These are phyloP conservation scores for Aureobasidium vineae DNA, from an alignment of 2,329 filamentous ascomycete genomes.

Conservation along the genomic window DNA sequence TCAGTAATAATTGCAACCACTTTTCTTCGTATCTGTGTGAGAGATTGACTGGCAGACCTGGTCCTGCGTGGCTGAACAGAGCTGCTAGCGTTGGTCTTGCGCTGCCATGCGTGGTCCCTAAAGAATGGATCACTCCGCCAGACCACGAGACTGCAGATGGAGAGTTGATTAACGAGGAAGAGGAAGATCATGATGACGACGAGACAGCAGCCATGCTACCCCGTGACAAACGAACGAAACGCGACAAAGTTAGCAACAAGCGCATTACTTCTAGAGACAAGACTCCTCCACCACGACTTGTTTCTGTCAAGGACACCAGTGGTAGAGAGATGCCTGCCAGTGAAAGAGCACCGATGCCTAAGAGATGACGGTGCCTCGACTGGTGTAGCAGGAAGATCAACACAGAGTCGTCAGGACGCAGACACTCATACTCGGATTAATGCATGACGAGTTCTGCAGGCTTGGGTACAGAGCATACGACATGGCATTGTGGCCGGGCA, in stretches of 20 bases:
- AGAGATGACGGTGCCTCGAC: slow-evolving; percentile 22
- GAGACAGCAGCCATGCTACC: slow-evolving; percentile 47
- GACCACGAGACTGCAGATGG: slow-evolving; percentile 72
- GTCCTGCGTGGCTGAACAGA: slow-evolving; percentile 75
- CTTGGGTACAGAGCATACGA: background rate
- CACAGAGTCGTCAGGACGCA: background rate
- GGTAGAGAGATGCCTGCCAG: slow-evolving; percentile 46
- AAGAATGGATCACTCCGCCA: slow-evolving; percentile 77
- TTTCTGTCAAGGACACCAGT: slow-evolving; percentile 42
- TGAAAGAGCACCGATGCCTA: slow-evolving; percentile 47
- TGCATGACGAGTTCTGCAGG: background rate
- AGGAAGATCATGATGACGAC: slow-evolving; percentile 58
- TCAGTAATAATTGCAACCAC: slow-evolving; percentile 86
- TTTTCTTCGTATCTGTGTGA: slow-evolving; percentile 76
- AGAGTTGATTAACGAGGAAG: slow-evolving; percentile 60
- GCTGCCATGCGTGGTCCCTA: slow-evolving; percentile 76
- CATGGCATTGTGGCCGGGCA: background rate
- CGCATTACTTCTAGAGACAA: slow-evolving; percentile 30
- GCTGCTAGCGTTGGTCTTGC: slow-evolving; percentile 80
- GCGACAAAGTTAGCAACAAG: slow-evolving; percentile 31
- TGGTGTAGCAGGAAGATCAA: background rate
- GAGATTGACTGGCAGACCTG: slow-evolving; percentile 66
- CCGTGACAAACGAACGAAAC: slow-evolving; percentile 35
- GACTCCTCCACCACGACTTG: slow-evolving; percentile 36
- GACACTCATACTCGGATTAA: background rate